phyloP scores from a whole-genome alignment of 2,329 filamentous ascomycete species.

The Paecilomyces sp. region DNA sequence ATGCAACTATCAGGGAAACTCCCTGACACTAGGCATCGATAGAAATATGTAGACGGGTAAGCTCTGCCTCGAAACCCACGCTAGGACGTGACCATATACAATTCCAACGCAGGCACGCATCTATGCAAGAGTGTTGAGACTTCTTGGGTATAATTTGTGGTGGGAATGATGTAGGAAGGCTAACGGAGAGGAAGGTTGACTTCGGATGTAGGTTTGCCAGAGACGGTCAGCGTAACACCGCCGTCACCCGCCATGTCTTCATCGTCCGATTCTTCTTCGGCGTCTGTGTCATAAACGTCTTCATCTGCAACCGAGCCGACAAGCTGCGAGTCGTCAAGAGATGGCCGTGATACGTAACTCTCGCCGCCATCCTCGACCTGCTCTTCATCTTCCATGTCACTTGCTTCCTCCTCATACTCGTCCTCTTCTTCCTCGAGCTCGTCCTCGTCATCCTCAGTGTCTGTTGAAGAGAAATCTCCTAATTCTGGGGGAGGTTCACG shows the following conservation, averaged over 20 bases:
- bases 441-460: slow-evolving; percentile 49
- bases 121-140: background rate
- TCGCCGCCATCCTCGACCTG: slow-evolving; percentile 41
- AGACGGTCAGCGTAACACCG: slow-evolving; percentile 2
- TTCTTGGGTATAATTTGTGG: background rate
- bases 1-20: background rate
- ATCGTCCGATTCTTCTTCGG: slow-evolving; percentile 34
- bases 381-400: slow-evolving; percentile 43
- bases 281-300: slow-evolving; percentile 17
- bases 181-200: background rate
- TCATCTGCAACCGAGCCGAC: slow-evolving; percentile 19
- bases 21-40: background rate
- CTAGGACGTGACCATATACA: background rate
- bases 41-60: background rate
- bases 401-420: slow-evolving; percentile 44
- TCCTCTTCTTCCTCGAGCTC: slow-evolving; percentile 47
- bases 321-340: slow-evolving; percentile 40
- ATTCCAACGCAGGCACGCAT: background rate
- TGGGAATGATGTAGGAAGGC: background rate
- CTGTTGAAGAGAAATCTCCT: slow-evolving; percentile 82
- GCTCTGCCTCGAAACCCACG: background rate
- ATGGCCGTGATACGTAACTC: slow-evolving; percentile 28
- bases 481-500: slow-evolving; percentile 75
- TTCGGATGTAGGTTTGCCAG: background rate
- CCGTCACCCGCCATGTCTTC: slow-evolving; percentile 16